These are phyloP conservation scores for Obelidium mucronatum DNA, from an alignment of 192 early-diverging fungal species.

Conservation along the genomic window DNA sequence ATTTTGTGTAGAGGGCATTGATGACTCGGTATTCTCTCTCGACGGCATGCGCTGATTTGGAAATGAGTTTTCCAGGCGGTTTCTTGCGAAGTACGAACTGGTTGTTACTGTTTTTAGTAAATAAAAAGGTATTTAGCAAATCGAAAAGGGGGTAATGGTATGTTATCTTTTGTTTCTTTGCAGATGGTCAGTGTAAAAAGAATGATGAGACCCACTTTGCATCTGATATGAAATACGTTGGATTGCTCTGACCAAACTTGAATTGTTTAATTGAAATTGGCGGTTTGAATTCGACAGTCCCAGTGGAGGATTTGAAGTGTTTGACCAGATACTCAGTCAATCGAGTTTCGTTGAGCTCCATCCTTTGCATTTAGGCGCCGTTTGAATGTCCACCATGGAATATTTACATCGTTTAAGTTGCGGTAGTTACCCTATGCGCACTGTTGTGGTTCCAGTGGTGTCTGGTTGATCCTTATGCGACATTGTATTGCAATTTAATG, in stretches of 20 bases:
- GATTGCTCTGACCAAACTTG: conserved; percentile 92
- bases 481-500: too few species aligned
- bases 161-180: not conserved
- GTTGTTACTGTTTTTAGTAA: conserved; percentile 52
- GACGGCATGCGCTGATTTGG: conserved; percentile 88
- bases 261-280: conserved; percentile 87
- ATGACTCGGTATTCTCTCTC: conserved; percentile 90
- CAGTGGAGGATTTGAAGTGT: conserved; percentile 42
- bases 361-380: too few species aligned
- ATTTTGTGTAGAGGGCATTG: conserved; percentile 72
- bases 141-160: too few species aligned
- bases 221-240: conserved; percentile 82
- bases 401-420: too few species aligned
- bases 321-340: conserved; percentile 69
- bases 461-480: not conserved
- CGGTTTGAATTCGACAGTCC: conserved; percentile 37
- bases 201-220: conserved; percentile 56
- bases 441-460: not conserved
- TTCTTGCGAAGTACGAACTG: conserved; percentile 90
- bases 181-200: not conserved
- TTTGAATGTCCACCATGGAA: too few species aligned
- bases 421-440: not conserved
- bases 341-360: conserved; percentile 58
- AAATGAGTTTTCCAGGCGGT: conserved; percentile 84
- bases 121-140: too few species aligned